Conservation (phyloP, 441 rosid genomes). For the Gossypium aridum region DNA sequence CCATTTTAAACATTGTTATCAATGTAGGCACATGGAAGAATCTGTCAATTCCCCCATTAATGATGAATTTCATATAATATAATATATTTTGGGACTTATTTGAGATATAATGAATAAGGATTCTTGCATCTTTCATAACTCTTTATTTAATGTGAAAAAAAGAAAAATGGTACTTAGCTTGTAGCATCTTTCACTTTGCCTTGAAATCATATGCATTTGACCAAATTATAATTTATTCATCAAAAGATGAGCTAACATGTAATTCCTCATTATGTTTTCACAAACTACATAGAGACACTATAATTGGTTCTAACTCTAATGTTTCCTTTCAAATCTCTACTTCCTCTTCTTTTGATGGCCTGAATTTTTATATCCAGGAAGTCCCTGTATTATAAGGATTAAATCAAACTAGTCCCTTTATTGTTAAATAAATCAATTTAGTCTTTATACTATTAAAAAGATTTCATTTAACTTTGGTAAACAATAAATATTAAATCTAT, state of each 20-base stretch:
- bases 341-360: background rate
- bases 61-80: background rate
- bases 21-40: slow-evolving; percentile 12
- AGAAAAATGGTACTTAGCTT: background rate
- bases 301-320: slow-evolving; percentile 1
- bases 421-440: too few relatives aligned
- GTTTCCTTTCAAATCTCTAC: background rate
- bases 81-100: background rate
- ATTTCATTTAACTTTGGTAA: too few relatives aligned
- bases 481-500: too few relatives aligned
- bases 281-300: background rate
- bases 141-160: background rate
- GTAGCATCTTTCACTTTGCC: background rate
- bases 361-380: background rate
- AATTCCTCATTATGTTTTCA: slow-evolving; percentile 1
- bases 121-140: background rate
- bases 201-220: slow-evolving; percentile 2
- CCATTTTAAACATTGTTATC: background rate
- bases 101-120: background rate
- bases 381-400: too few relatives aligned
- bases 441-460: too few relatives aligned
- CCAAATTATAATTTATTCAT: background rate
- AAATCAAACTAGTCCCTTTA: too few relatives aligned
- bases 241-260: background rate
- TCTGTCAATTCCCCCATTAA: slow-evolving; percentile 7